These are phyloP conservation scores for Trichoderma harzianum DNA, from an alignment of 2,329 filamentous ascomycete genomes.

Conservation along the genomic window DNA sequence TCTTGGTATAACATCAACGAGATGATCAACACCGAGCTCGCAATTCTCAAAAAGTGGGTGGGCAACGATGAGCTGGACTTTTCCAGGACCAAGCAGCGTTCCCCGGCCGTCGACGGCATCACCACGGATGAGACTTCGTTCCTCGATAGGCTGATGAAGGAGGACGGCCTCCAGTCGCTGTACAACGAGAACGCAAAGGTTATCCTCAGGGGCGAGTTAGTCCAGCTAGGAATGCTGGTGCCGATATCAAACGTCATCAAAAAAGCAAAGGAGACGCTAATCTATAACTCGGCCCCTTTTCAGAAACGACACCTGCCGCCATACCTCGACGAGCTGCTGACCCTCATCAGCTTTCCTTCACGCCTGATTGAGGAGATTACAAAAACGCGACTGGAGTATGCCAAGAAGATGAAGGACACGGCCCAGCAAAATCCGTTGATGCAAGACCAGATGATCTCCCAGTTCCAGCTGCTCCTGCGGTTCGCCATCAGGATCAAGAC, in stretches of 20 bases:
- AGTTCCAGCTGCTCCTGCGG: conserved; percentile 90
- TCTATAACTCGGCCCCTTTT: conserved; percentile 80
- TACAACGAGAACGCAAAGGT: conserved; percentile 63
- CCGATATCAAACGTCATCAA: conserved; percentile 82
- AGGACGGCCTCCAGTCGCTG: conserved; percentile 88
- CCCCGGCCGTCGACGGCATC: conserved; percentile 64
- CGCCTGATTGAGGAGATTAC: conserved; percentile 96
- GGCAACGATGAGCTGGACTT: conserved; percentile 96
- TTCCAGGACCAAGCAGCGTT: conserved; percentile 66
- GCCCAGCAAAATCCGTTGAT: conserved; percentile 89
- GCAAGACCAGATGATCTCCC: conserved; percentile 95
- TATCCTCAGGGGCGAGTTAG: conserved; percentile 68
- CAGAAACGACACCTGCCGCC: conserved; percentile 86
- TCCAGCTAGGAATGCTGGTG: conserved; percentile 71
- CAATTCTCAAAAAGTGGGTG: conserved; percentile 91
- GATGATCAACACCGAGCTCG: conserved; percentile 91
- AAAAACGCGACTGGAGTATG: conserved; percentile 83
- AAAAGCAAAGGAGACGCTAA: conserved; percentile 90
- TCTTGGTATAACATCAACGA: conserved; percentile 97
- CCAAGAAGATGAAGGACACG: conserved; percentile 92
- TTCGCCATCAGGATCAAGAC: conserved; percentile 91
- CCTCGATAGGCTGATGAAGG: conserved; percentile 89
- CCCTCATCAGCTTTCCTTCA: conserved; percentile 94
- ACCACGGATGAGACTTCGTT: conserved; percentile 86
- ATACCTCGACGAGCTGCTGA: conserved; percentile 94